A percentile compares a stretch with the other conserved stretches of the same genome.
phyloP scores from a whole-genome alignment of 108 stramenopile genomes.

The Conticribra guillardii region DNA sequence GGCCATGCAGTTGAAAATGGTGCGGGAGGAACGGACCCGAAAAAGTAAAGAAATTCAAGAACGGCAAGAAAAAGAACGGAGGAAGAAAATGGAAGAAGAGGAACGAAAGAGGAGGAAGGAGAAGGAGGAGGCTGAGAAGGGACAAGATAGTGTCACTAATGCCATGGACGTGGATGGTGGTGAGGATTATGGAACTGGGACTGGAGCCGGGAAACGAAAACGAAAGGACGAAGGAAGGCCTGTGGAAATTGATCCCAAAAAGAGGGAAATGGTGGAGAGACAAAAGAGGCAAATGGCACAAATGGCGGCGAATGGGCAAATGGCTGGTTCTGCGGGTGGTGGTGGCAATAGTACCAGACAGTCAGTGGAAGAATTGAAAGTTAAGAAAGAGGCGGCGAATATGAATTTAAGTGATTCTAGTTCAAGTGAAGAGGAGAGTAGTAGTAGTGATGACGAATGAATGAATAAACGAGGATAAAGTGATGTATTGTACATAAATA shows the following conservation, averaged over 20 bases:
- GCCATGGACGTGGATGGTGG: slow-evolving; percentile 20
- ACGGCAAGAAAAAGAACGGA: slow-evolving; percentile 22
- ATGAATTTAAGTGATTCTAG: slow-evolving; percentile 87
- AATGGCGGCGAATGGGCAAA: neutral
- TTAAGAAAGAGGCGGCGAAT: slow-evolving; percentile 29
- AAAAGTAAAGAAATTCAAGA: slow-evolving; percentile 45
- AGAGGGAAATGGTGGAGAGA: slow-evolving; percentile 17
- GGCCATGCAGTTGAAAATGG: slow-evolving; percentile 74
- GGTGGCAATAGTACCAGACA: no score
- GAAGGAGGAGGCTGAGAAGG: slow-evolving; percentile 24
- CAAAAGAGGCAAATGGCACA: slow-evolving; percentile 10
- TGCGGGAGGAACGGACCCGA: slow-evolving; percentile 58
- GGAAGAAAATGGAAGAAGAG: slow-evolving; percentile 10
- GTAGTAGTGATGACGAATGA: no score
- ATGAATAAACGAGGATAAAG: no score
- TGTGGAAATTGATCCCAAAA: slow-evolving; percentile 37
- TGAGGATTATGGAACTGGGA: neutral
- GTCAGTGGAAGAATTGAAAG: slow-evolving; percentile 13
- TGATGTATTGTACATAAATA: no score
- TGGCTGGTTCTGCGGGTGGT: neutral
- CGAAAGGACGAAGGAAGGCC: slow-evolving; percentile 7
- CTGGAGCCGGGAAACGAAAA: slow-evolving; percentile 8
- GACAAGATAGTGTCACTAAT: slow-evolving; percentile 22
- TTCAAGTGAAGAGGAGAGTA: slow-evolving; percentile 53
- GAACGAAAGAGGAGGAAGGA: slow-evolving; percentile 41